Conservation (phyloP, 352 stramenopile genomes). For the Phytophthora crassamura region DNA sequence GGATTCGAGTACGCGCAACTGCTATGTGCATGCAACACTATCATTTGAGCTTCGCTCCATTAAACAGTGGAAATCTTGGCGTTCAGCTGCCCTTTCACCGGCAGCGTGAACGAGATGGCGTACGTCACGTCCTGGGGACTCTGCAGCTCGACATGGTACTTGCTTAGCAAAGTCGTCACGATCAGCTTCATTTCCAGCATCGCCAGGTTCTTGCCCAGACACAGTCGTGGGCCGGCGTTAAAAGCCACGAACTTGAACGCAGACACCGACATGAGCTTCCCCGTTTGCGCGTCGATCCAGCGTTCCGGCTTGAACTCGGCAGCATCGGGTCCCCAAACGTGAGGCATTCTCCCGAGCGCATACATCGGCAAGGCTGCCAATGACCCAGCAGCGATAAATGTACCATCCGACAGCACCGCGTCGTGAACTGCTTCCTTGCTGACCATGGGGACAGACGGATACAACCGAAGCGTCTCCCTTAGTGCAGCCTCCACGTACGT, state of each 20-base stretch:
- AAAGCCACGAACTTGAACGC: slow-evolving; percentile 78
- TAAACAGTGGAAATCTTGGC: slow-evolving; percentile 45
- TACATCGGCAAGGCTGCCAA: slow-evolving; percentile 56
- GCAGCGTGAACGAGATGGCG: slow-evolving; percentile 61
- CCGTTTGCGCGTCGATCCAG: slow-evolving; percentile 56
- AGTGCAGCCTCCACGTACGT: slow-evolving; percentile 56
- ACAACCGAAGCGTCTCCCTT: slow-evolving; percentile 70
- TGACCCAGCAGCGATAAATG: slow-evolving; percentile 46
- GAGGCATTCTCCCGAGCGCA: slow-evolving; percentile 54
- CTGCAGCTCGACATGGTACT: slow-evolving; percentile 59
- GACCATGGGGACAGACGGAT: slow-evolving; percentile 67
- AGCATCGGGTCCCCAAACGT: slow-evolving; percentile 72
- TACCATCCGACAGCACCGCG: slow-evolving; percentile 57
- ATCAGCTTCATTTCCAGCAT: slow-evolving; percentile 89
- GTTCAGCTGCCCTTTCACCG: slow-evolving; percentile 43
- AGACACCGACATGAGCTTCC: slow-evolving; percentile 43
- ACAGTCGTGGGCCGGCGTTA: slow-evolving; percentile 70
- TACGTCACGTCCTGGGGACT: slow-evolving; percentile 52
- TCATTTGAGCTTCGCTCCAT: slow-evolving; percentile 1
- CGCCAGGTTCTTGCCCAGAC: slow-evolving; percentile 77
- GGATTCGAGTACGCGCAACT: too few relatives aligned
- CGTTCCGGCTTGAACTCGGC: slow-evolving; percentile 69
- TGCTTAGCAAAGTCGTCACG: slow-evolving; percentile 56
- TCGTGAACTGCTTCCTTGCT: slow-evolving; percentile 31
- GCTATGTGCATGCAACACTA: too few relatives aligned